Base-by-base conservation (phyloP, 2,329 filamentous ascomycete genomes). In the Dendryphion nanum region DNA sequence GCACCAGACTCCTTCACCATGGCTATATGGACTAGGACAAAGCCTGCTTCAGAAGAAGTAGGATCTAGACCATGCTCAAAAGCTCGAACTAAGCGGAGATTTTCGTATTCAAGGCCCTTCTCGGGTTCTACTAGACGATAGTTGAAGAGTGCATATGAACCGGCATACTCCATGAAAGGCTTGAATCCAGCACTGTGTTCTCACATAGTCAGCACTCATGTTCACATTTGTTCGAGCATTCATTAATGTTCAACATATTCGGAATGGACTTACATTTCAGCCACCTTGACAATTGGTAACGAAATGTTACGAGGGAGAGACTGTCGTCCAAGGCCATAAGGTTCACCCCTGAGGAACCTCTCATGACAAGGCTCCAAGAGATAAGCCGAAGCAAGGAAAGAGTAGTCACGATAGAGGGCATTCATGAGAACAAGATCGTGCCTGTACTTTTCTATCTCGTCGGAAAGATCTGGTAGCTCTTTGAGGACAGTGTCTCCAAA, bases 11-110 rank as follows among this genome's bases (percentile, higher is more conserved):
- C 82, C 61, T 83, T 83, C 34, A 95, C 91, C 90, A 96, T 97
- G 67, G 94, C 89, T 35, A 97, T 83, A 65, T 96, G 91, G 4
- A 93, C 90, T 10, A 96, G 78, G n/a, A 96, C 89, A 63, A 97
- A 96, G 34, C 91, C 91, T 1, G 91, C 91, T 66, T 96, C 91
- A 6, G 89, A 95, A 3, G 88, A 94, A 20, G 77, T 77, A 1
- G 86, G 86, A 63, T 96, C 86, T 6, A 95, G 81, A 12, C 91
- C 91, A 54, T 85, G 80, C 69, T 96, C 90, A 55, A 96, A 97
- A 17, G 89, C 91, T 23, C 91, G 86, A 59, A 96, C 83, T 20
- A 96, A 80, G 8, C 89, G 85, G 17, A 96, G 75, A 71, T 82
- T 82, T 26, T 71, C 65, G 50, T 83, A 82, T 12, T 71, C 67